A percentile compares a stretch with the other conserved stretches of the same genome.
phyloP scores from a whole-genome alignment of 192 early-diverging fungal species.

The Diversispora epigaea region DNA sequence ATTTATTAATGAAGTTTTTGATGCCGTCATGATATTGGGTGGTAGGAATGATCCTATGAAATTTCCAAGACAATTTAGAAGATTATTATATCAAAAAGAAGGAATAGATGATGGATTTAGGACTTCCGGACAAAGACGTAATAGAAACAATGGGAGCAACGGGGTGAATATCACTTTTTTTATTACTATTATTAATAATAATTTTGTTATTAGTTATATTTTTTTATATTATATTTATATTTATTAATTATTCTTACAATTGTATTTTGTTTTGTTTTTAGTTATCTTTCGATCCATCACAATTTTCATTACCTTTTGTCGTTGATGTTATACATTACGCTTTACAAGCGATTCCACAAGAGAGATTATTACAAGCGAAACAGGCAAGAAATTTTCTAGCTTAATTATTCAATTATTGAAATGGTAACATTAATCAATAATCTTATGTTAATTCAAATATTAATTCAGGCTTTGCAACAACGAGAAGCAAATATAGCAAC shows the following conservation, averaged over 20 bases:
- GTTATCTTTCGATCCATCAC: constrained; percentile 14
- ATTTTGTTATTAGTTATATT: no score
- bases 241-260: background rate
- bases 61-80: constrained; percentile 31
- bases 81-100: constrained; percentile 10
- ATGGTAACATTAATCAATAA: background rate
- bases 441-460: background rate
- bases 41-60: constrained; percentile 20
- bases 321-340: constrained; percentile 17
- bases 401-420: background rate
- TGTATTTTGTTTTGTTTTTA: background rate
- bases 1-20: constrained; percentile 9
- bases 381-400: background rate
- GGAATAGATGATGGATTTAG: background rate
- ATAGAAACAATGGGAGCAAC: no score
- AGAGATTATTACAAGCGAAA: constrained; percentile 23
- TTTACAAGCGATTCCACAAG: constrained; percentile 20
- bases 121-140: background rate
- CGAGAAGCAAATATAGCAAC: background rate
- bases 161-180: no score
- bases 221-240: no score
- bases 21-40: constrained; percentile 16
- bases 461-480: constrained; percentile 2
- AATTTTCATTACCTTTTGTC: constrained; percentile 21
- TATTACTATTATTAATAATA: no score